Evolutionary conservation across 179 eudicot species (phyloP).

Genomic region (Nepenthes alata): DNA sequence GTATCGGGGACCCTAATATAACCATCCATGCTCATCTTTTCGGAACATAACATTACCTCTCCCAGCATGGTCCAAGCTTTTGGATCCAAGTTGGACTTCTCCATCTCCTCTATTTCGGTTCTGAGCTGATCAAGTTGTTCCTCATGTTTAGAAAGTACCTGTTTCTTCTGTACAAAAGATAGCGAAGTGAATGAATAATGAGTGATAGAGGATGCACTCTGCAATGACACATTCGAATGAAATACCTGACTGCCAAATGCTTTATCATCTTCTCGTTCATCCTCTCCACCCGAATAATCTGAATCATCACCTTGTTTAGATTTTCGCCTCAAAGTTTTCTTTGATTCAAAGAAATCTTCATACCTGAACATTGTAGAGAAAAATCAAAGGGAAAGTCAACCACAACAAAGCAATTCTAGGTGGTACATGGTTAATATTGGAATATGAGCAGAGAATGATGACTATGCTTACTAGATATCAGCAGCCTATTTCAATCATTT

Average conservation of each 20-base stretch:
- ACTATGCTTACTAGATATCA: too few relatives aligned
- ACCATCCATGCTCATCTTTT: too few relatives aligned
- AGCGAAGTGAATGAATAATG: background rate
- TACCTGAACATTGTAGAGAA: constrained; percentile 28
- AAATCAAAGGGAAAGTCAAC: background rate
- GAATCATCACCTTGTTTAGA: constrained; percentile 22
- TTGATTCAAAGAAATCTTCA: constrained; percentile 60
- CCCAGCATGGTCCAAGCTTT: constrained; percentile 92
- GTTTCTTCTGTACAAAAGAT: constrained; percentile 22
- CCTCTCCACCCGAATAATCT: constrained; percentile 40
- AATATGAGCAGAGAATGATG: too few relatives aligned
- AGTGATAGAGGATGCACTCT: background rate
- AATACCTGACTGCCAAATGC: constrained; percentile 20
- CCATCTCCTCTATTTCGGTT: constrained; percentile 68
- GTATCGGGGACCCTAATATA: too few relatives aligned
- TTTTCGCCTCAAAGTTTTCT: constrained; percentile 33
- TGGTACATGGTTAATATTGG: too few relatives aligned
- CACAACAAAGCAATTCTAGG: too few relatives aligned
- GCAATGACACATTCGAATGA: background rate
- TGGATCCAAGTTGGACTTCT: constrained; percentile 64
- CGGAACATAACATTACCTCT: constrained; percentile 39
- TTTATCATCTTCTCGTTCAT: constrained; percentile 20
- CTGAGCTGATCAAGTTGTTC: constrained; percentile 47
- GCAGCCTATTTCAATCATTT: too few relatives aligned
- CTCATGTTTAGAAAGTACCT: constrained; percentile 66